Base-by-base conservation (phyloP, 1,284 basidiomycete genomes). In the Singerocomus inundabilis region DNA sequence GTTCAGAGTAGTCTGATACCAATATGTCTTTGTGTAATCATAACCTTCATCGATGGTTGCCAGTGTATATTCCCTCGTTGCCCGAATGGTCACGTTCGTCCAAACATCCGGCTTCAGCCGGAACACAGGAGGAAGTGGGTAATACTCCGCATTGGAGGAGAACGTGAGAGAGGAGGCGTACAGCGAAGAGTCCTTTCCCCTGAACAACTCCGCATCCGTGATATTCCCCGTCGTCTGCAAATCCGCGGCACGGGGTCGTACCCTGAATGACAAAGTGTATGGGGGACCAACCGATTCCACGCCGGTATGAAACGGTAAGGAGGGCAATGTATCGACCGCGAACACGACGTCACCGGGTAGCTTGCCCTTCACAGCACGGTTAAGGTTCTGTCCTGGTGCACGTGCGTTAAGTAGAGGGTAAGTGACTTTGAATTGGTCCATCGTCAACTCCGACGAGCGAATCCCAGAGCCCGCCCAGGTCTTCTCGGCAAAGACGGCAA, bases 221-320 rank as follows among this genome's bases (percentile, higher is more conserved):
- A 16, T 48, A 30, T 60, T 35, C 8, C 53, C 55, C 1, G 52
- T 48, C 21, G 45, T 49, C 38, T 29, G 40, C 9, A 55, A 33
- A 35, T 63, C 59, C 1, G 25, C 29, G 26, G 39, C 37, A 34
- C 31, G 13, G 39, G 49, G 57, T 3, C 50, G 61, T 18, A 76
- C 60, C 30, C 61, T 66, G 61, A 75, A 75, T 9, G 62, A 66
- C 16, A 76, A 56, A 8, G 70, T 72, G 55, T 76, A 76, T 12
- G 73, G 74, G 13, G 74, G 74, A 11, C 75, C 74, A 8, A 76
- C 70, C 6, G 74, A 75, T 33, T 63, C 56, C 46, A 72, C 56
- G 4, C 57, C 52, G 0, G 73, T 74, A 39, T 47, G 33, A 24
- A 68, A 55, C 1, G 63, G 59, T 28, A 52, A 32, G 24, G 11